A percentile compares a stretch with the other conserved stretches of the same genome.
These are phyloP conservation scores for Dacryopinax spathularia DNA, from an alignment of 768 basidiomycete species.

Conservation along the genomic window DNA sequence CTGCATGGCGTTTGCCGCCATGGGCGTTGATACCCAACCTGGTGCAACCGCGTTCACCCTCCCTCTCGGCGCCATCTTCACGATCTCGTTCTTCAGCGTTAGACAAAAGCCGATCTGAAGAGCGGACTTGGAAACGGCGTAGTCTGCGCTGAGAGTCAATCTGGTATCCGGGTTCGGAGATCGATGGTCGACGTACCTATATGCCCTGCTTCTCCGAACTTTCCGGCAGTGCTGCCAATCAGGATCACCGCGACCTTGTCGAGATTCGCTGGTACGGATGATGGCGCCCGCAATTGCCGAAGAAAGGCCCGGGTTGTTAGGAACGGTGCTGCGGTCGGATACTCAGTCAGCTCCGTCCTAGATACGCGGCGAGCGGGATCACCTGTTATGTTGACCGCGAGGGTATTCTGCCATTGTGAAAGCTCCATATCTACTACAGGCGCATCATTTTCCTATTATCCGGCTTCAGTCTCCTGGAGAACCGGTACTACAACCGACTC, in stretches of 20 bases:
- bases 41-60: conserved; percentile 60
- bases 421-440: conserved; percentile 45
- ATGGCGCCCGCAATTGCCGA: conserved; percentile 28
- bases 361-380: not conserved
- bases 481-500: not conserved
- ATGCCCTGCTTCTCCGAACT: conserved; percentile 55
- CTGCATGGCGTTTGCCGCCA: conserved; percentile 43
- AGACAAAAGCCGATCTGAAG: conserved; percentile 36
- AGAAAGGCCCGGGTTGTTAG: conserved; percentile 52
- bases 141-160: conserved; percentile 9
- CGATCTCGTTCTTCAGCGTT: conserved; percentile 67
- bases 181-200: not conserved
- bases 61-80: conserved; percentile 53
- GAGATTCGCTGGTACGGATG: conserved; percentile 28
- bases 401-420: conserved; percentile 46
- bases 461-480: conserved; percentile 5
- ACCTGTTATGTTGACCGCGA: conserved; percentile 46
- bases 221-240: conserved; percentile 58
- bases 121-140: conserved; percentile 14
- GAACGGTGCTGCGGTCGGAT: conserved; percentile 36
- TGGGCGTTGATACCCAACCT: conserved; percentile 47
- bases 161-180: not conserved
- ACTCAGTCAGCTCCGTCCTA: not conserved
- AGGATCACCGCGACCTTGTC: conserved; percentile 47
- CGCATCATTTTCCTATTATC: conserved; percentile 23